phyloP scores from a whole-genome alignment of 345 rosid genomes.

The Acer yangbiense region DNA sequence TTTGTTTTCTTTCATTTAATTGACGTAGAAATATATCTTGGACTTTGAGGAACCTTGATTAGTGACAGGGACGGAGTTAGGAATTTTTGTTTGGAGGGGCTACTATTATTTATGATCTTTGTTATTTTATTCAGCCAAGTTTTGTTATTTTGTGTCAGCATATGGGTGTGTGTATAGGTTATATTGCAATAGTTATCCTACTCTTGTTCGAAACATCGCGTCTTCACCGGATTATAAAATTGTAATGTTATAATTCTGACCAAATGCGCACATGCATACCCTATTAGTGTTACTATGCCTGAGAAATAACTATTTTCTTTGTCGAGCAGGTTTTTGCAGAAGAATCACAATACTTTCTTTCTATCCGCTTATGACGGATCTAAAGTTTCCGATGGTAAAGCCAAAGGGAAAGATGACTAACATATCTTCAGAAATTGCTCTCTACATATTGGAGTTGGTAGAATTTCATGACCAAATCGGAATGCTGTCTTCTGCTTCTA shows the following conservation, averaged over 20 bases:
- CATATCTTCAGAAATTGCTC: slow-evolving; percentile 10
- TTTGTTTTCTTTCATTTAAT: not conserved
- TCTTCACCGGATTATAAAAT: not conserved
- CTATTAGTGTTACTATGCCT: not conserved
- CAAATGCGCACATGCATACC: not conserved
- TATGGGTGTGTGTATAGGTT: not conserved
- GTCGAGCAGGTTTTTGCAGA: slow-evolving; percentile 76
- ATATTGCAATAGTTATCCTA: not conserved
- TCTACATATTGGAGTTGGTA: slow-evolving; percentile 7
- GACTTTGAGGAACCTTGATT: not conserved
- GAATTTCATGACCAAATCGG: slow-evolving; percentile 8
- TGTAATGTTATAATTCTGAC: not conserved
- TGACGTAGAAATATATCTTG: not conserved
- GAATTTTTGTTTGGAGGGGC: too few relatives aligned
- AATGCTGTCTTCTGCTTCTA: slow-evolving; percentile 6
- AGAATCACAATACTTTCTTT: slow-evolving; percentile 81
- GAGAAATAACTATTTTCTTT: not conserved
- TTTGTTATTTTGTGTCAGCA: not conserved
- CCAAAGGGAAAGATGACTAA: slow-evolving; percentile 75
- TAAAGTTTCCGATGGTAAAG: slow-evolving; percentile 59
- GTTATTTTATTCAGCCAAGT: not conserved
- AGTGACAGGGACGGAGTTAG: too few relatives aligned
- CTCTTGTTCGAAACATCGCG: not conserved
- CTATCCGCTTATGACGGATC: slow-evolving; percentile 69
- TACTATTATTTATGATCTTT: too few relatives aligned